Base-by-base conservation (phyloP, 805 yeast species). In the Torulaspora indica region DNA sequence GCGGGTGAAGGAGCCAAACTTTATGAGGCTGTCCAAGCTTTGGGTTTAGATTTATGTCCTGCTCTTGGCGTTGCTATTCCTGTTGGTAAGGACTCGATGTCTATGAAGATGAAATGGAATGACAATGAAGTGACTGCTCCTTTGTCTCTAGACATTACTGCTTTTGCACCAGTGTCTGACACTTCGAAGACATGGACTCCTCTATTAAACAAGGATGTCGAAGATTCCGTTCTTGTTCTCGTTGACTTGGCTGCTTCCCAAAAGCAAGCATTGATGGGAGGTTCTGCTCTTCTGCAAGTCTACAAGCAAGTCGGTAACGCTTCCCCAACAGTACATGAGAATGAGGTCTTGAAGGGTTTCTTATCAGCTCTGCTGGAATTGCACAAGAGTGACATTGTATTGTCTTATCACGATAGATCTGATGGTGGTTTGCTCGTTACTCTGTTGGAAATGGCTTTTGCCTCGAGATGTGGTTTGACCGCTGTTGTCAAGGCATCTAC, bases 91-190 rank as follows among this genome's bases (percentile, higher is more conserved):
- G 99, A 93, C 67, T 89, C 97, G 28, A 89, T 93, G 96, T 89
- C 98, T 17, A 91, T 93, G 98, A 88, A 89, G 72, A 93, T 93
- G 98, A 82, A 84, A 60, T 93, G 99, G 99, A 86, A 76, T 39
- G 78, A 81, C 42, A 86, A 83, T 58, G 95, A 88, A 67, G 98
- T 93, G 34, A 81, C 93, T 49, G 88, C 97, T n/a, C 99, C 99
- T 38, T 72, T 93, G 61, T 84, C 97, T 9, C 77, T 91, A 57
- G 84, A 86, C 38, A 76, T 91, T 55, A 90, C 98, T 17, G 93
- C 98, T 0, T 93, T 91, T 64, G 86, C 85, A 47, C 87, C 95
- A 28, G 97, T 93, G 38, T 70, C 70, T 35, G 75, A 90, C 64
- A 90, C 96, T 25, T 76, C 88, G 29, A 80, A 77, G 48, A 93